A percentile compares a stretch with the other conserved stretches of the same genome.
Evolutionary conservation across 2,329 filamentous ascomycete species (phyloP).

Genomic region (Aspergillus sp.): DNA sequence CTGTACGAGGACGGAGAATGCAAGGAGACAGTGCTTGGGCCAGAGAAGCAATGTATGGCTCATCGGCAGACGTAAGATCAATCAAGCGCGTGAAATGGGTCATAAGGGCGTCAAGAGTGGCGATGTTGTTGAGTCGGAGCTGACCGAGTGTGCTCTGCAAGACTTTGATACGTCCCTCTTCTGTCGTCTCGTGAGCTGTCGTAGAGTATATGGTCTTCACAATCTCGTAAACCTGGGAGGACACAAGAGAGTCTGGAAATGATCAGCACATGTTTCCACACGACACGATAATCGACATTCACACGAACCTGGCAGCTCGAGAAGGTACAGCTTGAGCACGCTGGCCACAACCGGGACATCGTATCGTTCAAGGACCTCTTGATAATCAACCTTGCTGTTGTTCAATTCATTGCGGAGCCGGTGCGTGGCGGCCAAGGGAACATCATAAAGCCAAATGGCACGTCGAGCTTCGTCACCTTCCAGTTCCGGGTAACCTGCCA

Average conservation of each 20-base stretch:
- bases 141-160: slow-evolving; percentile 95
- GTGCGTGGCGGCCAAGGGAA: slow-evolving; percentile 80
- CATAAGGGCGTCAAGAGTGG: slow-evolving; percentile 95
- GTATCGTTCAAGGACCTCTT: slow-evolving; percentile 77
- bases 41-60: slow-evolving; percentile 73
- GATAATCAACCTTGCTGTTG: slow-evolving; percentile 74
- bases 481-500: slow-evolving; percentile 79
- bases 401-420: slow-evolving; percentile 80
- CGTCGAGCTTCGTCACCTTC: slow-evolving; percentile 93
- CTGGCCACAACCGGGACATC: slow-evolving; percentile 94
- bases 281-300: not conserved
- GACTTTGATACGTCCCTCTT: slow-evolving; percentile 79
- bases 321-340: slow-evolving; percentile 86
- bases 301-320: slow-evolving; percentile 85
- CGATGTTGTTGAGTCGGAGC: slow-evolving; percentile 92
- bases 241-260: slow-evolving; percentile 83
- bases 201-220: slow-evolving; percentile 94
- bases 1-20: slow-evolving; percentile 79
- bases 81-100: slow-evolving; percentile 97
- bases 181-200: slow-evolving; percentile 70
- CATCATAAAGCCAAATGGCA: slow-evolving; percentile 91
- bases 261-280: slow-evolving; percentile 7
- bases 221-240: slow-evolving; percentile 97
- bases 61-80: slow-evolving; percentile 93
- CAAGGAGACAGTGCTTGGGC: slow-evolving; percentile 76